Conservation (phyloP, 768 basidiomycete species). For the Suillus hirtellus region DNA sequence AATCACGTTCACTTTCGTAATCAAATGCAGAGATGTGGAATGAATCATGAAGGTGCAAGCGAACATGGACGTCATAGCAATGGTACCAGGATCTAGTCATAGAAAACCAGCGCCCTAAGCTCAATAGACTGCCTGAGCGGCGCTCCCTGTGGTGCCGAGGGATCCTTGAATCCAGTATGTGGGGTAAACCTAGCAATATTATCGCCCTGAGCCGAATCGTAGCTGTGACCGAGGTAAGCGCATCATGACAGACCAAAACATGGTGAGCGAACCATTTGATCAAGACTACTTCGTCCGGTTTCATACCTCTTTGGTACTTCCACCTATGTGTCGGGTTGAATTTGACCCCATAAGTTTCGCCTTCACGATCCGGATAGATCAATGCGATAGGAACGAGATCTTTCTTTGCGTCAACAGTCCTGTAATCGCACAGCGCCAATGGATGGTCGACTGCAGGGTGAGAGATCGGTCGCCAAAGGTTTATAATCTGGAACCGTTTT, state of each 20-base stretch:
- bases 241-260: not conserved
- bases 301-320: slow-evolving; percentile 51
- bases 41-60: not conserved
- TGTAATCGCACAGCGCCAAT: slow-evolving; percentile 51
- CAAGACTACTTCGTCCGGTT: slow-evolving; percentile 48
- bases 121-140: slow-evolving; percentile 61
- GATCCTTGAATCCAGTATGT: slow-evolving; percentile 63
- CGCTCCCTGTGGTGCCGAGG: slow-evolving; percentile 48
- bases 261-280: slow-evolving; percentile 47
- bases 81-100: slow-evolving; percentile 35
- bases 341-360: slow-evolving; percentile 50
- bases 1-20: not conserved
- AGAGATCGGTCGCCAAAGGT: slow-evolving; percentile 59
- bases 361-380: slow-evolving; percentile 49
- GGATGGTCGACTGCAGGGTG: slow-evolving; percentile 52
- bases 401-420: slow-evolving; percentile 40
- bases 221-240: slow-evolving; percentile 25
- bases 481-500: slow-evolving; percentile 58
- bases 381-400: slow-evolving; percentile 49
- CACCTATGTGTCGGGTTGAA: slow-evolving; percentile 50
- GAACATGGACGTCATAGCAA: not conserved
- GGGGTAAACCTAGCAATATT: slow-evolving; percentile 57
- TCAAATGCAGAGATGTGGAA: not conserved
- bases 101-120: slow-evolving; percentile 63
- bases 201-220: slow-evolving; percentile 44